Base-by-base conservation (phyloP, 495 filamentous ascomycete genomes). In the Tuber borchii region DNA sequence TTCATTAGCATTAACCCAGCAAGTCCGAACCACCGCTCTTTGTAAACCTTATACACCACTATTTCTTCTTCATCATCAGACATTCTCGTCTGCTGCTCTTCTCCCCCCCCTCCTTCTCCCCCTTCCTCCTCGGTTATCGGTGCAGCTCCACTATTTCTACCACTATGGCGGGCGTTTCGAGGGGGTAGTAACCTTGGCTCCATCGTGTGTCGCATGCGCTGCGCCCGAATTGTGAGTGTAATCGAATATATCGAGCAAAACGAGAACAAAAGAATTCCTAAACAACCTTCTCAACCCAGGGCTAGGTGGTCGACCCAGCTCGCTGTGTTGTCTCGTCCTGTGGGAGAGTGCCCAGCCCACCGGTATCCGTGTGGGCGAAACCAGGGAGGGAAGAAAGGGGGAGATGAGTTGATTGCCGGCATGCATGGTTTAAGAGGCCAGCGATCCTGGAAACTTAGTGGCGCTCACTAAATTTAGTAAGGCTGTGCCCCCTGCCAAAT, bases 11-110 rank as follows among this genome's bases (percentile, higher is more conserved):
- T 91, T 79, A 98, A 84, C 85, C 96, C 91, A 26, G 88, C 85
- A 72, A 99, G 84, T 0, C 95, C 95, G 84, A 97, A 94, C 89
- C 93, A 99, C 46, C 95, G 87, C 76, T 93, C 87, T 84, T 92
- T 95, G 79, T 99, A 98, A 71, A 96, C 91, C 81, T 88, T 90
- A 83, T 93, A 97, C 61, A 73, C 72, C 31, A 73, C 56, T 26
- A 17, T 19, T 22, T 12, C 34, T 22, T 12, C 34, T 16, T 42
- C 71, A 26, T 42, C 71, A n/a, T 43, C 19, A 43, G 42, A 22
- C 17, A 34, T 51, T 39, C 31, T 65, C 51, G n/a, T 61, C n/a
- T 31, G 56, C 26, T 65, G 56, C 10, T 65, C 56, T 31, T 65
- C 56, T 17, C 4, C 56, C 14, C 56, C n/a, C 3, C n/a, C n/a